These are phyloP conservation scores for Eimeria sp. DNA, from an alignment of 169 alveolate genomes.

Conservation along the genomic window DNA sequence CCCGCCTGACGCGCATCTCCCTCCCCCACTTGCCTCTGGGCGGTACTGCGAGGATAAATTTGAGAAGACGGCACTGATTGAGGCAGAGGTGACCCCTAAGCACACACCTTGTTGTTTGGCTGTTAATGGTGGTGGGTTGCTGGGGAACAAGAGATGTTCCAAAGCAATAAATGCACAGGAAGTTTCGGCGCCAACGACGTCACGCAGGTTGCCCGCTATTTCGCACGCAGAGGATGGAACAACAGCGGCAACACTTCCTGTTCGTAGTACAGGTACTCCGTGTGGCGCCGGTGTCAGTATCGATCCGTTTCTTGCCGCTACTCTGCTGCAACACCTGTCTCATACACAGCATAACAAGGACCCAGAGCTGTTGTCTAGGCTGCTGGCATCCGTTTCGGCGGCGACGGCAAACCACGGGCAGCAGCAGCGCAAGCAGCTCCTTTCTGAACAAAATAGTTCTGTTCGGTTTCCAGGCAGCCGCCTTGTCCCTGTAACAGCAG, in stretches of 20 bases:
- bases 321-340: constrained; percentile 36
- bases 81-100: background rate
- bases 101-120: background rate
- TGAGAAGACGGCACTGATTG: background rate
- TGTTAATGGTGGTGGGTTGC: background rate
- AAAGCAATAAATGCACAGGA: background rate
- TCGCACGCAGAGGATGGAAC: background rate
- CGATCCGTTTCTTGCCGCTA: constrained; percentile 53
- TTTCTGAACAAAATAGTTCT: background rate
- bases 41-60: background rate
- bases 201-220: background rate
- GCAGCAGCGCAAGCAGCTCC: background rate
- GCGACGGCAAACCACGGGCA: constrained; percentile 6
- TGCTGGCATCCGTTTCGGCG: constrained; percentile 51
- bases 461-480: background rate
- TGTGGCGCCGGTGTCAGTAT: background rate
- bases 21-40: constrained; percentile 42
- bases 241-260: background rate
- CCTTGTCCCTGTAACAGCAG: background rate
- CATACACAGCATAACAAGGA: constrained; percentile 4
- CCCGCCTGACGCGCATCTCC: constrained; percentile 46
- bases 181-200: background rate
- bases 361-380: constrained; percentile 30
- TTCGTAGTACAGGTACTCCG: background rate
- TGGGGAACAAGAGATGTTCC: background rate